Percentiles rank a stretch among this genome's conserved stretches.
These are phyloP conservation scores for Chytriomyces hyalinus DNA, from an alignment of 192 early-diverging fungal species.

Conservation along the genomic window DNA sequence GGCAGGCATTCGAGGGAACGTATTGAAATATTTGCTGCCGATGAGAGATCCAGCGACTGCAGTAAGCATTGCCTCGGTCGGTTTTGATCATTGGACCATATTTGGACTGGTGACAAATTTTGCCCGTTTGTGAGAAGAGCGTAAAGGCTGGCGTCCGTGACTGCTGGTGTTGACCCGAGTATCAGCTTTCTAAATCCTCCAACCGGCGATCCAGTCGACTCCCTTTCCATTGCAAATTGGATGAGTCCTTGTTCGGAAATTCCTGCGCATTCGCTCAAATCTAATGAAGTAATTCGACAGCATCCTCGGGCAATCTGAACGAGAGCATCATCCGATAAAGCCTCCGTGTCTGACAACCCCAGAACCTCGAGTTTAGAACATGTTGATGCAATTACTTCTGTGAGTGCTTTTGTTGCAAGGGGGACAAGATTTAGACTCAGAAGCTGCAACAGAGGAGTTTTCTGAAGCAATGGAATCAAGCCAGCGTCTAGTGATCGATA, in stretches of 20 bases:
- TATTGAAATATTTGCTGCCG: background rate
- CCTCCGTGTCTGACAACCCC: constrained; percentile 19
- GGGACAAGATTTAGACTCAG: constrained; percentile 22
- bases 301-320: constrained; percentile 6
- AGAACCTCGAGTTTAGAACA: constrained; percentile 22
- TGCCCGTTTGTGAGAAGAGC: constrained; percentile 11
- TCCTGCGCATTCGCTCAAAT: constrained; percentile 18
- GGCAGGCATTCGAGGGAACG: background rate
- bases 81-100: background rate
- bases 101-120: background rate
- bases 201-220: background rate
- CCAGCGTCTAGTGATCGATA: constrained; percentile 14
- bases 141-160: constrained; percentile 8
- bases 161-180: background rate
- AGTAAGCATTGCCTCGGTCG: background rate
- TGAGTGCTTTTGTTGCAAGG: constrained; percentile 2
- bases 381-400: background rate
- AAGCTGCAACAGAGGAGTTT: background rate
- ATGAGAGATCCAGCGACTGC: constrained; percentile 11
- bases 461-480: constrained; percentile 12
- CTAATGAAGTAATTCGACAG: background rate
- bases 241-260: constrained; percentile 27
- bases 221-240: background rate
- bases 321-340: constrained; percentile 6
- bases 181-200: background rate